These are phyloP conservation scores for Hypsizygus ulmarius DNA, from an alignment of 1,284 basidiomycete genomes.

Conservation along the genomic window DNA sequence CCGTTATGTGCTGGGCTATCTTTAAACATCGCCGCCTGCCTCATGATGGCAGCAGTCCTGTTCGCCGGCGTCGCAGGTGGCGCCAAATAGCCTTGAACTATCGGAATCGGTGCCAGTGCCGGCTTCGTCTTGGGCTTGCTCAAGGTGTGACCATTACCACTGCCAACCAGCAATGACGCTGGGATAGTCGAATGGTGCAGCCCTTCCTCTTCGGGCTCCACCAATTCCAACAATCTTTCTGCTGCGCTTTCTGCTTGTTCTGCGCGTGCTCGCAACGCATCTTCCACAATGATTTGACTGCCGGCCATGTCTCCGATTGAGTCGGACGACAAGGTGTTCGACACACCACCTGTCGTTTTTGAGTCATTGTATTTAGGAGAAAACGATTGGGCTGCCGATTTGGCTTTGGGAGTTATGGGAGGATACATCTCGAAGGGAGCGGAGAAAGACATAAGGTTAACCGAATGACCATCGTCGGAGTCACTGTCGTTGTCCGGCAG, in stretches of 20 bases:
- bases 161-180: constrained; percentile 50
- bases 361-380: constrained; percentile 56
- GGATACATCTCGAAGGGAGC: constrained; percentile 58
- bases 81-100: constrained; percentile 22
- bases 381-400: constrained; percentile 36
- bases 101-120: constrained; percentile 29
- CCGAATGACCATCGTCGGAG: constrained; percentile 56
- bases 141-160: constrained; percentile 34
- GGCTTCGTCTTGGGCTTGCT: constrained; percentile 40
- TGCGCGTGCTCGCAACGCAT: constrained; percentile 79
- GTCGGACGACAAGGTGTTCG: constrained; percentile 58
- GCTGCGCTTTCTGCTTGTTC: constrained; percentile 89
- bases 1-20: constrained; percentile 66
- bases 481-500: constrained; percentile 72
- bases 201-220: constrained; percentile 68
- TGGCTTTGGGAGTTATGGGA: constrained; percentile 23
- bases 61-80: constrained; percentile 63
- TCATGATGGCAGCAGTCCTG: constrained; percentile 55
- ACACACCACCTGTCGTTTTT: constrained; percentile 40
- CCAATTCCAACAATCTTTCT: constrained; percentile 74
- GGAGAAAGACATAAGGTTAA: constrained; percentile 70
- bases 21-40: constrained; percentile 73
- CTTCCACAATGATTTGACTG: constrained; percentile 66
- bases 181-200: constrained; percentile 52
- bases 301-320: constrained; percentile 41